A percentile compares a stretch with the other conserved stretches of the same genome.
Evolutionary conservation across 73 alveolate genomes (phyloP).

Genomic region (Tetrahymena malaccensis): DNA sequence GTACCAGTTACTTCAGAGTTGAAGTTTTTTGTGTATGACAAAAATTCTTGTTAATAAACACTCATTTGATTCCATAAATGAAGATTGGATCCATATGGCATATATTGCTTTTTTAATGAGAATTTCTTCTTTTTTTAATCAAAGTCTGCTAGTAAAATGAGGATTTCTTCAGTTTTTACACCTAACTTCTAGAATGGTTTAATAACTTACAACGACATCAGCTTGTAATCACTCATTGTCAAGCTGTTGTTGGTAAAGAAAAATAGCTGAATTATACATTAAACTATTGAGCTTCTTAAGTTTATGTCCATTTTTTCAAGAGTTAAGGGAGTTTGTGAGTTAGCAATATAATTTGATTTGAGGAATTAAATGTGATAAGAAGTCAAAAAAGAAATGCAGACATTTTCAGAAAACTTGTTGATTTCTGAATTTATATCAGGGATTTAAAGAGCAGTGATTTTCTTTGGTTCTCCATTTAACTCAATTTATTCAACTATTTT

Average conservation of each 20-base stretch:
- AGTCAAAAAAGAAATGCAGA: background rate
- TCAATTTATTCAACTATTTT: background rate
- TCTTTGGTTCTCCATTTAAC: background rate
- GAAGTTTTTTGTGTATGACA: background rate
- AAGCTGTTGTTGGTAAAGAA: background rate
- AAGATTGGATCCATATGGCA: background rate
- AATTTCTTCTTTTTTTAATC: background rate
- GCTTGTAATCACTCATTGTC: background rate
- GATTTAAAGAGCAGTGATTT: background rate
- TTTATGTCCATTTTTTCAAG: background rate
- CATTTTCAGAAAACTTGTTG: background rate
- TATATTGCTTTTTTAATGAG: background rate
- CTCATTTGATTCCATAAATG: background rate
- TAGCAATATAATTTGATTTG: background rate
- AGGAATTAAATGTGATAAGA: background rate
- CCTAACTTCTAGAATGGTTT: background rate
- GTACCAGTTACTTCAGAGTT: background rate
- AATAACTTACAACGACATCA: background rate
- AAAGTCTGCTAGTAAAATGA: background rate
- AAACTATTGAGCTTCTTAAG: background rate
- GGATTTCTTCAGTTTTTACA: background rate
- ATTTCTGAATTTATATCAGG: background rate
- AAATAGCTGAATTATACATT: background rate
- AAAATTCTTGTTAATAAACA: background rate
- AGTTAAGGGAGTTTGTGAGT: background rate